phyloP scores from a whole-genome alignment of 176 grass and related monocot species.

The Aegilops bicornis region DNA sequence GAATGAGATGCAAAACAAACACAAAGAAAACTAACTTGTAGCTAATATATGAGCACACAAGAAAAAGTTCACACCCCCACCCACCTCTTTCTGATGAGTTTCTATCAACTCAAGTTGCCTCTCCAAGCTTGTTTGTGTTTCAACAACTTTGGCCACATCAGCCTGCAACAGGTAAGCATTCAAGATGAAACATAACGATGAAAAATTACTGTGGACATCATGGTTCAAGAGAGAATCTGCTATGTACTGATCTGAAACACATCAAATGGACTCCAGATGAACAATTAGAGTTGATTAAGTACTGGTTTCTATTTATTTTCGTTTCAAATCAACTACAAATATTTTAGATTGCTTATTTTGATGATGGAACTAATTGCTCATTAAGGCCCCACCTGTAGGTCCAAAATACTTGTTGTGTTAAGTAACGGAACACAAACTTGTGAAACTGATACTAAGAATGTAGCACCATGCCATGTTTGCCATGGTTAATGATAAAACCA shows the following conservation, averaged over 20 bases:
- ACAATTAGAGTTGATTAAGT: not conserved
- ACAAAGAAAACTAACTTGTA: not conserved
- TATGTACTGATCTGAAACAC: slow-evolving; percentile 2
- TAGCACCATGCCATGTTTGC: not conserved
- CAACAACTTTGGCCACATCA: slow-evolving; percentile 99
- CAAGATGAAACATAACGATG: not conserved
- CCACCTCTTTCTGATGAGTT: slow-evolving; percentile 94
- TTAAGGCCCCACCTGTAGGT: not conserved
- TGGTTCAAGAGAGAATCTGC: not conserved
- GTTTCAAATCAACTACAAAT: not conserved
- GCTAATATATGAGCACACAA: not conserved
- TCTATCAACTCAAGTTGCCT: slow-evolving; percentile 95
- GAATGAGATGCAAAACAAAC: not conserved
- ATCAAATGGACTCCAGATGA: not conserved
- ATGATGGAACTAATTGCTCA: not conserved
- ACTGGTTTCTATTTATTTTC: not conserved
- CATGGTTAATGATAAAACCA: not conserved
- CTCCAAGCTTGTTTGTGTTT: slow-evolving; percentile 93
- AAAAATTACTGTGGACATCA: not conserved
- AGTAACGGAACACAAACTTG: not conserved
- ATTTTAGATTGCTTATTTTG: not conserved
- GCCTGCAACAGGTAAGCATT: slow-evolving; percentile 48
- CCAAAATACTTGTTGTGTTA: not conserved
- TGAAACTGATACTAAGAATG: not conserved
- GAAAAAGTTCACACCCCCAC: not conserved